Conservation (phyloP, 306 rosid genomes). For the Cajanus cajan region DNA sequence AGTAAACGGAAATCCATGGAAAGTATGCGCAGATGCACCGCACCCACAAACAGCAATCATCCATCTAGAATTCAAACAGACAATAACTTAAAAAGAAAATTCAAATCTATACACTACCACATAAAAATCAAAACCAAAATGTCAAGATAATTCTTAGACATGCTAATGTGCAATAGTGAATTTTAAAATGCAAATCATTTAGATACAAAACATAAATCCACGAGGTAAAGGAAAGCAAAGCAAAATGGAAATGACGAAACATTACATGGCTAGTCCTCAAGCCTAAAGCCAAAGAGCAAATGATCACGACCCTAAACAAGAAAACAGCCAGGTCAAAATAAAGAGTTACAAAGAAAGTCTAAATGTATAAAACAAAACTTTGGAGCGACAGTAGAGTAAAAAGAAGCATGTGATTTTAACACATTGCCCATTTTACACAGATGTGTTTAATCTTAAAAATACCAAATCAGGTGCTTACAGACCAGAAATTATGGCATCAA, state of each 20-base stretch:
- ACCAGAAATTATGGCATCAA: background rate
- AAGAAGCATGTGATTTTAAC: background rate
- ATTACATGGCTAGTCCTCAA: conserved; percentile 52
- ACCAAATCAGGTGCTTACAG: conserved; percentile 5
- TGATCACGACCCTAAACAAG: conserved; percentile 75
- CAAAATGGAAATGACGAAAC: conserved; percentile 33
- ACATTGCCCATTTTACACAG: background rate
- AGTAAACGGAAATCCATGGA: conserved; percentile 58
- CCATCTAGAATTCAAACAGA: conserved; percentile 79
- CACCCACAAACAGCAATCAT: conserved; percentile 72
- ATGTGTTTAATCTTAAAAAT: background rate
- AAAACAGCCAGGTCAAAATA: conserved; percentile 55
- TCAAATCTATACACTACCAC: conserved; percentile 1
- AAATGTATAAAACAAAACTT: background rate
- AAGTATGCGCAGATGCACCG: conserved; percentile 50
- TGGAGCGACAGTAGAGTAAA: background rate
- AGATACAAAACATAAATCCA: conserved; percentile 15
- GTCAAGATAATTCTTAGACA: conserved; percentile 1
- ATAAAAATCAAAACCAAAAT: conserved; percentile 18
- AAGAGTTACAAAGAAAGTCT: conserved; percentile 20
- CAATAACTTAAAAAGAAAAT: conserved; percentile 24
- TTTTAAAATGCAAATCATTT: conserved; percentile 14
- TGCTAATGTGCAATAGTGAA: background rate
- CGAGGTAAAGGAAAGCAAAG: conserved; percentile 32
- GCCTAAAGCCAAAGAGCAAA: conserved; percentile 62